A percentile compares a stretch with the other conserved stretches of the same genome.
phyloP scores from a whole-genome alignment of 805 yeast species.

The Tetrapisispora arboricola region DNA sequence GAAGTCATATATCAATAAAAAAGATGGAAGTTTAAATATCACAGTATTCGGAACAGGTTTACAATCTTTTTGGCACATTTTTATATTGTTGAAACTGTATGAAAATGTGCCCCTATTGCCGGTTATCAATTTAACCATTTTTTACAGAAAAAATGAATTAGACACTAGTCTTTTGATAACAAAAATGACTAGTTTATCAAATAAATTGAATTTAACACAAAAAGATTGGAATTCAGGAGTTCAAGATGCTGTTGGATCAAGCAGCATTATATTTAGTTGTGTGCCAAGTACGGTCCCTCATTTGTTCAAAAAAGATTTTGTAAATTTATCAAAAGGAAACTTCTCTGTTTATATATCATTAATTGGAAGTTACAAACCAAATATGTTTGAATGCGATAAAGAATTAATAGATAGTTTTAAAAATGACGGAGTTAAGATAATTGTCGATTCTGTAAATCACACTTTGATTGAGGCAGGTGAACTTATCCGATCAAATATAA shows the following conservation, averaged over 20 bases:
- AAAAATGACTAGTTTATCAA: conserved; percentile 11
- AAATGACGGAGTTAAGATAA: conserved; percentile 31
- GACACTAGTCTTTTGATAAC: conserved; percentile 37
- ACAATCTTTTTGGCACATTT: conserved; percentile 56
- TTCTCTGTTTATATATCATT: conserved; percentile 37
- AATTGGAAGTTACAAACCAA: conserved; percentile 60
- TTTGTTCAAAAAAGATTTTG: conserved; percentile 29
- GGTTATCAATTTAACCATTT: conserved; percentile 28
- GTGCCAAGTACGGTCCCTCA: conserved; percentile 45
- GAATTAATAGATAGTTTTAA: conserved; percentile 31
- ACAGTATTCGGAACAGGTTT: conserved; percentile 51
- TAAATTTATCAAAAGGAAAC: conserved; percentile 1
- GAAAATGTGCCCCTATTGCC: neutral
- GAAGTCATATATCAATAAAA: neutral
- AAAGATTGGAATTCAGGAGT: conserved; percentile 18
- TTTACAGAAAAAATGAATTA: conserved; percentile 32
- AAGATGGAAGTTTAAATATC: conserved; percentile 8
- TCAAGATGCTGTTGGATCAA: conserved; percentile 25
- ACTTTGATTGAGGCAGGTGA: conserved; percentile 57
- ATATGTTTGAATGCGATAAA: conserved; percentile 52
- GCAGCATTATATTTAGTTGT: conserved; percentile 49
- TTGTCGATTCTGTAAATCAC: conserved; percentile 53
- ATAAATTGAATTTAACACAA: conserved; percentile 21
- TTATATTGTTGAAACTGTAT: neutral
- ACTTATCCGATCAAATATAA: conserved; percentile 37